Base-by-base conservation (phyloP, 2,329 filamentous ascomycete species). In the Colletotrichum lini region DNA sequence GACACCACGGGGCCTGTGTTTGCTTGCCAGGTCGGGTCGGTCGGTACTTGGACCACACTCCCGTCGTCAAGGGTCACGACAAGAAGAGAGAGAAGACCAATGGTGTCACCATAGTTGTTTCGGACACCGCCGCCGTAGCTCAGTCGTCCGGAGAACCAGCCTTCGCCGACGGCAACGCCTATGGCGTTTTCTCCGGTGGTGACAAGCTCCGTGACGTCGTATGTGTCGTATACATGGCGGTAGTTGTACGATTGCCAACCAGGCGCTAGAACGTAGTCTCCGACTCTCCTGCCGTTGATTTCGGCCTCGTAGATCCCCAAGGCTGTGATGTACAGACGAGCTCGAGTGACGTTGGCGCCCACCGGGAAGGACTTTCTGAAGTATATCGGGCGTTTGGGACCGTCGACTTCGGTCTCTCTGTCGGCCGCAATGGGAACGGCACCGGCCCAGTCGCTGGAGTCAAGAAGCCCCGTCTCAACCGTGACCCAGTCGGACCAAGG, bases 221-320 rank as follows among this genome's bases (percentile, higher is more conserved):
- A 87, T 0, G 84, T 86, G 63, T 89, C 83, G 69, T 90, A 91
- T 2, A 82, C 79, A n/a, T 86, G 82, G 0, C 87, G 81, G 59
- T 85, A 78, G 1, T 83, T 78, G 73, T 89, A 90, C 1, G 83
- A 84, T 54, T 85, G 84, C 85, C 86, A 89, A 0, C 87, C 87
- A 0, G 87, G 87, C 26, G 86, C 84, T 44, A 88, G 77, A 1
- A 82, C 79, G 7, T 77, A 67, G 45, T 83, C 80, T 0, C 83
- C 82, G 0, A 87, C 81, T 6, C 77, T 76, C 0, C 78, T 72
- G 0, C 84, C 86, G 67, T 89, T 88, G 72, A 89, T 83, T 44
- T 81, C 80, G 0, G 82, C 84, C 52, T 84, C 80, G 62, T 86
- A 88, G 0, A 87, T 58, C 0, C 86, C 86, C 2, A 84, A 76